These are phyloP conservation scores for Penicillium crustosum DNA, from an alignment of 2,329 filamentous ascomycete genomes.

Conservation along the genomic window DNA sequence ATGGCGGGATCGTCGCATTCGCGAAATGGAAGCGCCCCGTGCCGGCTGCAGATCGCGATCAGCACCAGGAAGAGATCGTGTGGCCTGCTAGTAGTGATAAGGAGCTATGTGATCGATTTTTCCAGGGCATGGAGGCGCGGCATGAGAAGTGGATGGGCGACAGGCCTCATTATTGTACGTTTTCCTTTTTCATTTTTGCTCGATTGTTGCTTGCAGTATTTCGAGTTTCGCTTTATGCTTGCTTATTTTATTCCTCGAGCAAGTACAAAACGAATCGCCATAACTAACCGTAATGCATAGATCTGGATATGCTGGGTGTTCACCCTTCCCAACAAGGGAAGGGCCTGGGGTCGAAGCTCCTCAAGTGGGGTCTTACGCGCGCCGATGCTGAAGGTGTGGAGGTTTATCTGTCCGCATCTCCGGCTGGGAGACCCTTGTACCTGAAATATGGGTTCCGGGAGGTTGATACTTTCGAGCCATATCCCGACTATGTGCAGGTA, in stretches of 20 bases:
- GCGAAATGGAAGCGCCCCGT: constrained; percentile 27
- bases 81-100: constrained; percentile 22
- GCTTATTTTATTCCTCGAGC: not conserved
- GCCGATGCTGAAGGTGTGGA: constrained; percentile 37
- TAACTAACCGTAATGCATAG: constrained; percentile 15
- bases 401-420: constrained; percentile 39
- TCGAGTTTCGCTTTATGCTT: not conserved
- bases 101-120: constrained; percentile 23
- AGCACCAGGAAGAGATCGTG: not conserved
- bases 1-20: constrained; percentile 21
- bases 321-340: constrained; percentile 25
- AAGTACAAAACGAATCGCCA: not conserved
- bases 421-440: constrained; percentile 39
- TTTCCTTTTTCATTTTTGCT: not conserved
- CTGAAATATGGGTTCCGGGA: constrained; percentile 41
- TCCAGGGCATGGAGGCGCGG: constrained; percentile 20
- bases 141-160: constrained; percentile 20
- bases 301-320: constrained; percentile 28
- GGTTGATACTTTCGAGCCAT: constrained; percentile 15
- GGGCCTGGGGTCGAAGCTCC: constrained; percentile 30
- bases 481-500: constrained; percentile 16
- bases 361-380: constrained; percentile 39
- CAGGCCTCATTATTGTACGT: constrained; percentile 29
- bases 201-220: not conserved
- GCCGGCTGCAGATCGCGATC: constrained; percentile 9